A percentile compares a stretch with the other conserved stretches of the same genome.
Evolutionary conservation across 805 yeast species (phyloP).

Genomic region (Candida sonorensis): DNA sequence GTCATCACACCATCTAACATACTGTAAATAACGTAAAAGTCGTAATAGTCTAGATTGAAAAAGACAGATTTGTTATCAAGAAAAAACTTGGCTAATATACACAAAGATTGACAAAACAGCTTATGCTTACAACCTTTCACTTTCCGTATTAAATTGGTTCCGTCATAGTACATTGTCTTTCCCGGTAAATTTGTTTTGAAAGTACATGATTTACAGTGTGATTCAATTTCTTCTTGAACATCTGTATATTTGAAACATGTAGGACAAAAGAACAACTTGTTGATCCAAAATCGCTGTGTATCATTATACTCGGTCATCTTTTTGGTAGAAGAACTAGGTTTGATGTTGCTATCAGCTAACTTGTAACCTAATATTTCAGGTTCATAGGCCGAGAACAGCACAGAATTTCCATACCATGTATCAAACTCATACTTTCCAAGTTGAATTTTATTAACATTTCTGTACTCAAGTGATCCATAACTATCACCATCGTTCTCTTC

Average conservation of each 20-base stretch:
- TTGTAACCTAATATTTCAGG: constrained; percentile 41
- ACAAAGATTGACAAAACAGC: constrained; percentile 73
- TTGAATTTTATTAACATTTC: constrained; percentile 60
- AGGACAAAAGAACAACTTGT: constrained; percentile 65
- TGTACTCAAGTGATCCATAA: constrained; percentile 55
- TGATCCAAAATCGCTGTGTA: constrained; percentile 42
- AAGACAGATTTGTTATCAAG: constrained; percentile 85
- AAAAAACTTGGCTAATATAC: constrained; percentile 81
- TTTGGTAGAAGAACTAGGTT: constrained; percentile 13
- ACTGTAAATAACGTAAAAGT: constrained; percentile 70
- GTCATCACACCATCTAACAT: constrained; percentile 28
- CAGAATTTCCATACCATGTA: constrained; percentile 88
- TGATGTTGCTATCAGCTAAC: constrained; percentile 19
- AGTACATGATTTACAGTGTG: constrained; percentile 45
- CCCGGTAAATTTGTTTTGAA: constrained; percentile 48
- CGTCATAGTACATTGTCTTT: constrained; percentile 57
- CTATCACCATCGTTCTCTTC: constrained; percentile 33
- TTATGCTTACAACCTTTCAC: constrained; percentile 60
- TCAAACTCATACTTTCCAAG: constrained; percentile 64
- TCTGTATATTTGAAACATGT: constrained; percentile 79
- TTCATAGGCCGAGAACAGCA: constrained; percentile 50
- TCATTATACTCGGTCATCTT: constrained; percentile 10
- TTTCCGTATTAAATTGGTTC: constrained; percentile 48
- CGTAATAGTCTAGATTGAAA: constrained; percentile 72
- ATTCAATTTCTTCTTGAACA: constrained; percentile 32